Percentiles rank a stretch among this genome's conserved stretches.
Evolutionary conservation across 768 basidiomycete genomes (phyloP).

Genomic region (Russula earlei): DNA sequence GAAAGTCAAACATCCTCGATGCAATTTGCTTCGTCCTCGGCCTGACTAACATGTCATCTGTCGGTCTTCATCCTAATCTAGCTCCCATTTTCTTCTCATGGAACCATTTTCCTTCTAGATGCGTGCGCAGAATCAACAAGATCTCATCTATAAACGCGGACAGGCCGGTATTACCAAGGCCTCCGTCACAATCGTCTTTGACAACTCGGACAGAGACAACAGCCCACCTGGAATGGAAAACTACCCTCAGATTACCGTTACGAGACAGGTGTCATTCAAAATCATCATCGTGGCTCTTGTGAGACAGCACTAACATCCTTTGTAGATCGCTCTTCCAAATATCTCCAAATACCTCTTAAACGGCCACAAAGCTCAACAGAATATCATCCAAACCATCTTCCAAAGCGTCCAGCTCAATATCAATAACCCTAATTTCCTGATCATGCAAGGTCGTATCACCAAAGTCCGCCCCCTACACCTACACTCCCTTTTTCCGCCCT

Average conservation of each 20-base stretch:
- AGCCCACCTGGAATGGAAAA: constrained; percentile 79
- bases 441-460: constrained; percentile 99
- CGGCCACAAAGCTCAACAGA: constrained; percentile 86
- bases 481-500: neutral
- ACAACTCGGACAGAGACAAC: constrained; percentile 83
- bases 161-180: constrained; percentile 96
- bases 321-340: constrained; percentile 85
- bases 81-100: neutral
- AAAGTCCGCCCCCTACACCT: constrained; percentile 64
- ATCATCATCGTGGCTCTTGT: too few relatives aligned
- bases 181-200: constrained; percentile 96
- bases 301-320: neutral
- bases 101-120: constrained; percentile 41
- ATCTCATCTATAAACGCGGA: constrained; percentile 98
- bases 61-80: constrained; percentile 26
- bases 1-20: constrained; percentile 98
- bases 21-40: constrained; percentile 98
- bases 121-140: constrained; percentile 91
- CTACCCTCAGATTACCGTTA: constrained; percentile 87
- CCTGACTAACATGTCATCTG: constrained; percentile 93
- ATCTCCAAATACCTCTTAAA: constrained; percentile 92
- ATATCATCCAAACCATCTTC: constrained; percentile 80
- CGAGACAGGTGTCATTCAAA: constrained; percentile 64
- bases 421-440: constrained; percentile 98
- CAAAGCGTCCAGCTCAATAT: constrained; percentile 98